Conservation (phyloP, 176 grass and related monocot genomes). For the Coix lacrymajobi region DNA sequence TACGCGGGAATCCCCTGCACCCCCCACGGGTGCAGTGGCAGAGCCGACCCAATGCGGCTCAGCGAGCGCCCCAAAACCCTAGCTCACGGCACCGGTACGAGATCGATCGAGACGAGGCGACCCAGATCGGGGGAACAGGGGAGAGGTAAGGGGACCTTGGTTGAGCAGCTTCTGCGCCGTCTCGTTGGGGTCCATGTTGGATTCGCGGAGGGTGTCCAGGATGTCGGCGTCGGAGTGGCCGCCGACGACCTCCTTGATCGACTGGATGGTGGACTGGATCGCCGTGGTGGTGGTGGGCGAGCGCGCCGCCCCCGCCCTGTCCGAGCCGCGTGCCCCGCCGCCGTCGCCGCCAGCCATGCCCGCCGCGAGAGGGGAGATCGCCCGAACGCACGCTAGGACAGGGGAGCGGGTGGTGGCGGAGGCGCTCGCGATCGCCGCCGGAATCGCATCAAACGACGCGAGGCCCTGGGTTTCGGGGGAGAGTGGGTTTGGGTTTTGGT, state of each 20-base stretch:
- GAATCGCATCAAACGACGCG: conserved; percentile 62
- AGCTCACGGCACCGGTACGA: conserved; percentile 6
- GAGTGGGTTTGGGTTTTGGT: conserved; percentile 41
- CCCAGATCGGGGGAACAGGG: conserved; percentile 14
- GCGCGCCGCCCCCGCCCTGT: conserved; percentile 3
- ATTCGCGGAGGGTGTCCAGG: conserved; percentile 64
- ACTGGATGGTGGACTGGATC: conserved; percentile 61
- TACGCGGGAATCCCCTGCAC: background rate
- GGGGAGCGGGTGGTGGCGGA: conserved; percentile 20
- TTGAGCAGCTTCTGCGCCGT: conserved; percentile 85
- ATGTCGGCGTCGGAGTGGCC: conserved; percentile 88
- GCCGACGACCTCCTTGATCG: conserved; percentile 85
- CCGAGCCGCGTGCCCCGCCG: background rate
- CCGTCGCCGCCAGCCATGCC: conserved; percentile 36
- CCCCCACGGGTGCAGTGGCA: background rate
- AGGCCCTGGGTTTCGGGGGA: conserved; percentile 10
- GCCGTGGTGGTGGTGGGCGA: conserved; percentile 18
- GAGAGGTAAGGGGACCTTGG: conserved; percentile 38
- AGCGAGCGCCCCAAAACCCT: conserved; percentile 6
- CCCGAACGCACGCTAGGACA: conserved; percentile 28
- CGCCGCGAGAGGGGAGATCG: conserved; percentile 31
- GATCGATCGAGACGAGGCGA: conserved; percentile 13
- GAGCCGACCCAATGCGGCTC: conserved; percentile 13
- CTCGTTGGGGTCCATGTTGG: conserved; percentile 93
- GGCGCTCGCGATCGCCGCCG: conserved; percentile 49